Conservation (phyloP, 1,284 basidiomycete species). For the Ceratobasidium sp. region DNA sequence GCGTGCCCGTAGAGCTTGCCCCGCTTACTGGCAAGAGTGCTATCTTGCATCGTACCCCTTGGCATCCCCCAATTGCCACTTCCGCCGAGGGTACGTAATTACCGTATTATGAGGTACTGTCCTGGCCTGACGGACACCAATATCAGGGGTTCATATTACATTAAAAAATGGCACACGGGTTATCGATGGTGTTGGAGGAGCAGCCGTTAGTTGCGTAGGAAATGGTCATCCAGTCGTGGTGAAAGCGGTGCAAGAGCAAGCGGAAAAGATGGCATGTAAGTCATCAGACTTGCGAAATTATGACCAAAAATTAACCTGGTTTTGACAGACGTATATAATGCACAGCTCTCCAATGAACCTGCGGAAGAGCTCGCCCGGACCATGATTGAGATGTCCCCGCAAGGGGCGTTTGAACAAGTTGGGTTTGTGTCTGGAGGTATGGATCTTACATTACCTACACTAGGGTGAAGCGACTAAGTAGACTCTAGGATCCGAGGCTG, state of each 20-base stretch:
- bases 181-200: slow-evolving; percentile 84
- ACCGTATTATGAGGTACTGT: not conserved
- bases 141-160: slow-evolving; percentile 35
- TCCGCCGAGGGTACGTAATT: slow-evolving; percentile 68
- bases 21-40: slow-evolving; percentile 40
- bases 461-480: not conserved
- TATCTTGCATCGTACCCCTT: slow-evolving; percentile 63
- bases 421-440: slow-evolving; percentile 79
- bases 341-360: slow-evolving; percentile 80
- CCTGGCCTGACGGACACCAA: not conserved
- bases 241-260: slow-evolving; percentile 80
- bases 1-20: slow-evolving; percentile 37
- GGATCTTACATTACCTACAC: slow-evolving; percentile 46
- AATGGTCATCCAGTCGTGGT: slow-evolving; percentile 77
- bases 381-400: slow-evolving; percentile 66
- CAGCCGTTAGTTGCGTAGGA: slow-evolving; percentile 84
- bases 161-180: slow-evolving; percentile 71
- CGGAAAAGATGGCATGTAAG: slow-evolving; percentile 78
- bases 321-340: slow-evolving; percentile 78
- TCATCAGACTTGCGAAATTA: slow-evolving; percentile 50
- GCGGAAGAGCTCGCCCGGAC: slow-evolving; percentile 79
- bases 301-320: slow-evolving; percentile 42
- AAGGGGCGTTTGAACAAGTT: slow-evolving; percentile 78
- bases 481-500: slow-evolving; percentile 79
- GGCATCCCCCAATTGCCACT: slow-evolving; percentile 74